Percentiles rank a stretch among this genome's conserved stretches.
Conservation (phyloP, 2,329 filamentous ascomycete species). For the Tolypocladium sp. region DNA sequence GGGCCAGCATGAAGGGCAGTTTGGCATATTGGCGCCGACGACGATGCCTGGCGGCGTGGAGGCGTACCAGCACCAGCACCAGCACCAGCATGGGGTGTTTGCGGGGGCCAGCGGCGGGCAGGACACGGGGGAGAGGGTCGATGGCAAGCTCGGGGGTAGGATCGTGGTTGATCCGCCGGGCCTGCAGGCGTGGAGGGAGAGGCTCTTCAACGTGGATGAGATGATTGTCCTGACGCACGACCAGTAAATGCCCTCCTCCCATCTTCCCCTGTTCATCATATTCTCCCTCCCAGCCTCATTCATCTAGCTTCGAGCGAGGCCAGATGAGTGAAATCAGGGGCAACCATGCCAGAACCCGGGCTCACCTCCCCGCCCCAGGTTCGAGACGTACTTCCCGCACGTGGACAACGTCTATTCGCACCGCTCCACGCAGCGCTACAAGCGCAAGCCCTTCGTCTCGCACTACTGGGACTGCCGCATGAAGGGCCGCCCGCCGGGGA, state of each 20-base stretch:
- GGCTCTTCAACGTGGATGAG: constrained; percentile 67
- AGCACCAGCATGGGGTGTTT: not conserved
- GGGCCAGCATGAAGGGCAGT: constrained; percentile 23
- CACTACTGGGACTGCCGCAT: constrained; percentile 81
- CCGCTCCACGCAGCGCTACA: constrained; percentile 71
- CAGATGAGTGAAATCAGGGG: not conserved
- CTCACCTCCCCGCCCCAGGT: constrained; percentile 34
- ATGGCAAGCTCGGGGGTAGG: constrained; percentile 44
- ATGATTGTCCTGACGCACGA: constrained; percentile 64
- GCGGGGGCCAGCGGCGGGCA: not conserved
- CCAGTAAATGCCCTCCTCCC: constrained; percentile 40
- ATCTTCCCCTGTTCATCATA: not conserved
- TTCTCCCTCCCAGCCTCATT: no score
- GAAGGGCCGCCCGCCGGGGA: constrained; percentile 70
- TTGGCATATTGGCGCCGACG: constrained; percentile 34
- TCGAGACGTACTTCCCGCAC: constrained; percentile 74
- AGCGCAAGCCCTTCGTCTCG: constrained; percentile 72
- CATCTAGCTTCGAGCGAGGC: not conserved
- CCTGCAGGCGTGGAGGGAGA: constrained; percentile 60
- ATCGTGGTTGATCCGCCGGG: constrained; percentile 58
- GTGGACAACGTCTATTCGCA: constrained; percentile 81
- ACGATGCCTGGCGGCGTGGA: constrained; percentile 8
- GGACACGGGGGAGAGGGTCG: constrained; percentile 18
- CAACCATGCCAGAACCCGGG: not conserved
- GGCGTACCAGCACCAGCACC: not conserved